Evolutionary conservation across 352 stramenopile species (phyloP).

Genomic region (Globisporangium apiculatum): DNA sequence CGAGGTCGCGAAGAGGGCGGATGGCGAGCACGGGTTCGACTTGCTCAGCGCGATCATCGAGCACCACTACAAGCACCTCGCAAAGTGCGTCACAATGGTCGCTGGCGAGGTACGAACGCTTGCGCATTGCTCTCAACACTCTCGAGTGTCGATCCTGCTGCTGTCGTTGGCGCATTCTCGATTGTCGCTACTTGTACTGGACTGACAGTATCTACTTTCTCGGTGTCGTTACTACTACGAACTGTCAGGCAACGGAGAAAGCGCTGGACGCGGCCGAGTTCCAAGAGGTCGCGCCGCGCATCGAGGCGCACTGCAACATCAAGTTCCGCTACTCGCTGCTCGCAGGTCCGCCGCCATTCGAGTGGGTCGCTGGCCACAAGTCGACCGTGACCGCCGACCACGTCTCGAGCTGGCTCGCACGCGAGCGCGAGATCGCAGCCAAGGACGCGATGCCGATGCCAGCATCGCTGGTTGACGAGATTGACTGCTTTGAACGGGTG

Average conservation of each 20-base stretch:
- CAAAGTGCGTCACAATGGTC: slow-evolving; percentile 17
- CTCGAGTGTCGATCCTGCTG: not conserved
- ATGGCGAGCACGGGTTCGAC: not conserved
- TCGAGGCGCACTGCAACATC: slow-evolving; percentile 30
- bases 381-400: not conserved
- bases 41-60: slow-evolving; percentile 15
- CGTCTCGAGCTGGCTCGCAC: slow-evolving; percentile 3
- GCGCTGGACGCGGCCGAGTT: slow-evolving; percentile 8
- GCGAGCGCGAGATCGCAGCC: not conserved
- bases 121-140: not conserved
- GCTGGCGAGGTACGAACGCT: slow-evolving; percentile 6
- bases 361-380: slow-evolving; percentile 21
- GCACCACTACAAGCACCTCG: slow-evolving; percentile 28
- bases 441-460: not conserved
- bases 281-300: slow-evolving; percentile 2
- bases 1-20: slow-evolving; percentile 7
- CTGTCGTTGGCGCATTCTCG: not conserved
- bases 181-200: no score
- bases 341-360: slow-evolving; percentile 27
- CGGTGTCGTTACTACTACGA: not conserved
- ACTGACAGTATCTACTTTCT: no score
- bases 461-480: not conserved
- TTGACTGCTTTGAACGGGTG: not conserved
- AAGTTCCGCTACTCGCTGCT: slow-evolving; percentile 45
- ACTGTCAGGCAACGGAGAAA: slow-evolving; percentile 6